Evolutionary conservation across 2,329 filamentous ascomycete genomes (phyloP).

Genomic region (Hansfordia pulvinata): DNA sequence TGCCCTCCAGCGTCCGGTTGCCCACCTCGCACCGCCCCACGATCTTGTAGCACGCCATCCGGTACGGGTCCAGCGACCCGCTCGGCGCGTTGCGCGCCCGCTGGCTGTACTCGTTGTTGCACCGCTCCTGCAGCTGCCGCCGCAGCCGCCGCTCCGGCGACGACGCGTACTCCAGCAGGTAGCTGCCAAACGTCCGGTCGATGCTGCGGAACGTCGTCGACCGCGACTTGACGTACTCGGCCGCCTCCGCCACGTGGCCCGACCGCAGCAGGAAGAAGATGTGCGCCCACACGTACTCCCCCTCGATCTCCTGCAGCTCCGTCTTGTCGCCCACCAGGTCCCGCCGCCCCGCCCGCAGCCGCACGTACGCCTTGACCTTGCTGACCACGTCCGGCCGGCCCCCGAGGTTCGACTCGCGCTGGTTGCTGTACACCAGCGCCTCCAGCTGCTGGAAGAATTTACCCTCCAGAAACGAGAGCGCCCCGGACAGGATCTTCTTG

Average conservation of each 20-base stretch:
- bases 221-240: conserved; percentile 72
- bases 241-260: conserved; percentile 73
- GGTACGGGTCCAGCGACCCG: conserved; percentile 82
- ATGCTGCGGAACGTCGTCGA: conserved; percentile 74
- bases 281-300: conserved; percentile 85
- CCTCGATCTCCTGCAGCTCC: conserved; percentile 64
- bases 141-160: conserved; percentile 65
- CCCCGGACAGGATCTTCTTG: conserved; percentile 68
- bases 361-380: conserved; percentile 86
- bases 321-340: conserved; percentile 73
- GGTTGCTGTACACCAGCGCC: conserved; percentile 64
- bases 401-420: conserved; percentile 77
- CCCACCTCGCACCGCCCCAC: conserved; percentile 65
- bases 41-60: conserved; percentile 96
- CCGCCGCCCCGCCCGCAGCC: conserved; percentile 65
- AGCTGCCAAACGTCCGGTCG: conserved; percentile 79
- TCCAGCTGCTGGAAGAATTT: conserved; percentile 72
- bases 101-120: conserved; percentile 81
- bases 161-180: conserved; percentile 72
- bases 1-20: conserved; percentile 48
- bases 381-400: conserved; percentile 78
- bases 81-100: conserved; percentile 73
- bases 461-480: conserved; percentile 66
- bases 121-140: conserved; percentile 70
- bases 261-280: conserved; percentile 84